Evolutionary conservation across 2,329 filamentous ascomycete genomes (phyloP), one percentile per base, ranked within the genome.

Genomic region (Pseudocercospora fijiensis): DNA sequence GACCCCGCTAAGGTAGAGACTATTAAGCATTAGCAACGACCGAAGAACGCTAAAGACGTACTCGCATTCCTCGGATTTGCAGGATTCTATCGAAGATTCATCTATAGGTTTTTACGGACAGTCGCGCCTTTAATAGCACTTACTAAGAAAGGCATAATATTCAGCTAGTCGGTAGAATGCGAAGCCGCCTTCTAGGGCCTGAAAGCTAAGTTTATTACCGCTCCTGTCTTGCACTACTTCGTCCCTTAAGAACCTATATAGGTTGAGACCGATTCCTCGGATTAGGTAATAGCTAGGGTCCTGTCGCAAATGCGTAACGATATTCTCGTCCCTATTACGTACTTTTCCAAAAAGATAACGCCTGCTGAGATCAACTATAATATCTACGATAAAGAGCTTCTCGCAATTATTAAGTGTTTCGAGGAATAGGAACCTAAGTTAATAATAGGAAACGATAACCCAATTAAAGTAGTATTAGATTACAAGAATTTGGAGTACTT

Each of bases 371-470:
- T 47, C 18, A 66, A 62, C 47, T 68, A 68, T 22, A 30, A 66
- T 11, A 68, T 65, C 4, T 64, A 66, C 24, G 37, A 68, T 26
- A 62, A 62, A 52, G 64, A 68, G 45, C 67, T 79, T 0, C 51
- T 78, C 3, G 74, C 45, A 16, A 60, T 60, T 30, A 60, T 78
- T 1, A 20, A 55, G 11, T 41, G 53, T n/a, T 68, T 60, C 26
- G 22, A 60, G 24, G 45, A 60, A 41, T 60, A 45, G 41, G 16
- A n/a, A 18, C 28, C 28, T 2, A 10, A 30, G 8, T 13, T n/a
- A 5, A 45, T 45, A 45, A n/a, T 45, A 45, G 41, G 16, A 8
- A 18, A 45, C 13, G 28, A n/a, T n/a, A n/a, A 45, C n/a, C 28
- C 8, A 1, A 10, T 45, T 5, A n/a, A 45, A n/a, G 18, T 45